Conservation (phyloP, 768 basidiomycete genomes). For the Rhizopogon sp. region DNA sequence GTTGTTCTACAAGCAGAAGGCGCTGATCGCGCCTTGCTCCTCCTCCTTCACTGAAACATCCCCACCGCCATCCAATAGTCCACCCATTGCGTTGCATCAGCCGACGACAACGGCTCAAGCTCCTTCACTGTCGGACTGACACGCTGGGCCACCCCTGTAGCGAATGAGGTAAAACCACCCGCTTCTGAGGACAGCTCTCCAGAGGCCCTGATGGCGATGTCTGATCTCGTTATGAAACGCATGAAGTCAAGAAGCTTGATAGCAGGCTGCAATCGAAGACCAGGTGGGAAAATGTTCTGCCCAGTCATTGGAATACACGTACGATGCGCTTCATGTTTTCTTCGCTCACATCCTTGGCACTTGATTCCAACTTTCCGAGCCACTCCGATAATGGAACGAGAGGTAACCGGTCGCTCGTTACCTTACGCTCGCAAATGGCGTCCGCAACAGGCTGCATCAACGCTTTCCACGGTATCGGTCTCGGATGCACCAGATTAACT, state of each 20-base stretch:
- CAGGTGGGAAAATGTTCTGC: constrained; percentile 29
- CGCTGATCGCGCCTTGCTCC: not conserved
- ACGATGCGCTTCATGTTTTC: constrained; percentile 25
- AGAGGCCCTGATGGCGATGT: constrained; percentile 5
- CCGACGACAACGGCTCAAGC: constrained; percentile 18
- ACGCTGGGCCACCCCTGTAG: constrained; percentile 18
- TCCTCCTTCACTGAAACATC: constrained; percentile 11
- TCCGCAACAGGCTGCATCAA: constrained; percentile 21
- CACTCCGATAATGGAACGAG: constrained; percentile 30
- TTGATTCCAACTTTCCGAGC: constrained; percentile 17
- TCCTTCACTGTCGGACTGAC: constrained; percentile 30
- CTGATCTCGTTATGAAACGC: constrained; percentile 13
- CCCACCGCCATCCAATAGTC: constrained; percentile 31
- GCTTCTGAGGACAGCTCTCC: not conserved
- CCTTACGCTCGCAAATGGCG: constrained; percentile 7
- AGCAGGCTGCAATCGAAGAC: constrained; percentile 22
- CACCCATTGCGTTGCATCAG: constrained; percentile 30
- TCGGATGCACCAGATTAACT: constrained; percentile 30
- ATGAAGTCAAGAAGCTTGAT: constrained; percentile 28
- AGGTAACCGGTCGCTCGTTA: constrained; percentile 16
- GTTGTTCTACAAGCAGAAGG: not conserved
- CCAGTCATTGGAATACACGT: constrained; percentile 37
- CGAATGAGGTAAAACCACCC: constrained; percentile 9
- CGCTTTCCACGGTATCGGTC: constrained; percentile 20
- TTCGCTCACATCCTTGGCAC: constrained; percentile 9